Base-by-base conservation (phyloP, 257 asterid species). In the Gentiana macrophylla region DNA sequence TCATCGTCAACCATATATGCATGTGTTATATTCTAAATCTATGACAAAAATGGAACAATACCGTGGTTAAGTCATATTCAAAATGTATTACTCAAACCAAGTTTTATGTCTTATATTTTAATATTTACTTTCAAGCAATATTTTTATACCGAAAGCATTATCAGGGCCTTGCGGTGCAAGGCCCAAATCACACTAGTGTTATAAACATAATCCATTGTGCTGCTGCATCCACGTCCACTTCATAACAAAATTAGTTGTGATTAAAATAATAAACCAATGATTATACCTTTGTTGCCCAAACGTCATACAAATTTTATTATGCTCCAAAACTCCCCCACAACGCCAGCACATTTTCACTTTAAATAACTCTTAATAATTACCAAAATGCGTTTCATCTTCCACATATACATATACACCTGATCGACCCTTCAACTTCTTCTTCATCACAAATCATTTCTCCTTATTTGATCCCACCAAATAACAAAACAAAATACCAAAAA, bases 291-390 rank as follows among this genome's bases (percentile, higher is more conserved):
- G 64, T 52, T 57, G 64, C 64, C 56, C 50, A 56, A n/a, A 15
- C 45, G 45, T 52, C 55, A 32, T 2, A 12, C 62, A 63, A 41
- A 32, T 0, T 12, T 52, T 37, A 35, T 47, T 47, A 12, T 57
- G 6, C 49, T 6, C 45, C 54, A 13, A 15, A 57, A 41, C 8
- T 43, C 32, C 54, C 57, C 68, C 56, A 50, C 56, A 52, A 13
- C 41, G 58, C 52, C 67, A 66, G 57, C 67, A 72, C 68, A 72
- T 64, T 10, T 10, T 41, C 46, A 5, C 59, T 61, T 32, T n/a
- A 48, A 34, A 15, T 15, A 35, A 5, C 49, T 46, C 8, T 15
- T 15, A 15, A 15, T 46, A 41, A 54, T 52, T 55, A 15, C 24
- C 24, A 15, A 15, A 43, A 47, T 52, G 43, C 7, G 46, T 58